Evolutionary conservation across 1,139 yeast genomes (phyloP).

Genomic region (Arxiozyma heterogenica): DNA sequence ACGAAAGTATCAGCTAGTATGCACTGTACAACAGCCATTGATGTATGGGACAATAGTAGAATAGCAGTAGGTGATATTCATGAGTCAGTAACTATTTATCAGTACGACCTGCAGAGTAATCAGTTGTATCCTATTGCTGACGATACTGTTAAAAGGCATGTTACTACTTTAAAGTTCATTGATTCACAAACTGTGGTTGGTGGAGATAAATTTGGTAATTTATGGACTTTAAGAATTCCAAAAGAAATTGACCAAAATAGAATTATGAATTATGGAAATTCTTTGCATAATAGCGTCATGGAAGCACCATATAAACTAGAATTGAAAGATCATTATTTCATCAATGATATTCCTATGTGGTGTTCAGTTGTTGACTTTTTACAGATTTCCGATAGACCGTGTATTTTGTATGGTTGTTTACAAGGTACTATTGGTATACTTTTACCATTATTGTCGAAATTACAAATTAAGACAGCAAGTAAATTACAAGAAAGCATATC

Average conservation of each 20-base stretch:
- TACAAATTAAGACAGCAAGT: constrained; percentile 53
- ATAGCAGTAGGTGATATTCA: constrained; percentile 61
- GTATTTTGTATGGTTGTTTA: constrained; percentile 62
- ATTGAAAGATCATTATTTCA: constrained; percentile 50
- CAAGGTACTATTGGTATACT: constrained; percentile 75
- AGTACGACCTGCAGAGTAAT: constrained; percentile 45
- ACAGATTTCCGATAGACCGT: constrained; percentile 45
- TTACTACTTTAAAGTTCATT: constrained; percentile 48
- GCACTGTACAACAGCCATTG: constrained; percentile 43
- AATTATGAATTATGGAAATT: background rate
- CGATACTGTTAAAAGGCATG: constrained; percentile 60
- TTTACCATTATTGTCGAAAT: constrained; percentile 53
- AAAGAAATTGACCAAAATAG: constrained; percentile 21
- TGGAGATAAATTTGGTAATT: constrained; percentile 86
- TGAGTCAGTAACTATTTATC: constrained; percentile 52
- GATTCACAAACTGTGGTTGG: constrained; percentile 72
- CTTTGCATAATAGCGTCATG: constrained; percentile 15
- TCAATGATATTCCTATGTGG: constrained; percentile 64
- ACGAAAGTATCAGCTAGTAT: constrained; percentile 33
- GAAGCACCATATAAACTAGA: constrained; percentile 41
- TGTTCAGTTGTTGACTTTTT: constrained; percentile 34
- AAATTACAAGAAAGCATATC: constrained; percentile 47
- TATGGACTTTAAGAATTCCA: constrained; percentile 58
- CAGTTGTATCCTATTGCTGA: constrained; percentile 56
- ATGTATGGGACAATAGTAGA: constrained; percentile 45